Evolutionary conservation across 2,329 filamentous ascomycete genomes (phyloP).

Genomic region (Fusarium austroafricanum): DNA sequence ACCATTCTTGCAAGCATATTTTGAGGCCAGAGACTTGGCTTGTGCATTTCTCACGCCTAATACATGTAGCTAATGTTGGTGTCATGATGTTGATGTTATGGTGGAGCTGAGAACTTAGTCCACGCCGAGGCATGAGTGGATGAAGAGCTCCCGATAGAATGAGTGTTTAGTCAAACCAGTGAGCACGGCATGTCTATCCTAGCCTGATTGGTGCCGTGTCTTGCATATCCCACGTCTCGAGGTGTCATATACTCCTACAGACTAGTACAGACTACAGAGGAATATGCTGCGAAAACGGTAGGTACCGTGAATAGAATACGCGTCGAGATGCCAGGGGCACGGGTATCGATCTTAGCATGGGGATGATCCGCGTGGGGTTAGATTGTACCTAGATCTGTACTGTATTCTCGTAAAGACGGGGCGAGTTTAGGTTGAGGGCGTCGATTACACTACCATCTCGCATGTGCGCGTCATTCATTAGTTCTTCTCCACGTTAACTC

Average conservation of each 20-base stretch:
- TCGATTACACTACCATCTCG: conserved; percentile 38
- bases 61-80: conserved; percentile 11
- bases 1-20: background rate
- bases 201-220: conserved; percentile 11
- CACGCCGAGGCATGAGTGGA: background rate
- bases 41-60: background rate
- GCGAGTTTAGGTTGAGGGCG: background rate
- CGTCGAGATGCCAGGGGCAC: background rate
- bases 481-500: conserved; percentile 11
- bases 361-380: conserved; percentile 16
- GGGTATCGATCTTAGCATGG: conserved; percentile 3
- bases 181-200: conserved; percentile 18
- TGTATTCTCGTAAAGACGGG: conserved; percentile 31
- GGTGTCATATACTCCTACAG: conserved; percentile 33
- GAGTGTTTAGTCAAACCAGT: background rate
- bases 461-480: conserved; percentile 41
- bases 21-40: conserved; percentile 15
- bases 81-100: conserved; percentile 25
- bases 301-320: background rate
- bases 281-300: background rate
- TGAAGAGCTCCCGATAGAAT: background rate
- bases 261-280: too few relatives aligned
- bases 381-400: conserved; percentile 36
- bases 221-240: conserved; percentile 24
- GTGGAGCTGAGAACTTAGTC: conserved; percentile 1